phyloP scores from a whole-genome alignment of 2,329 filamentous ascomycete species.

The Neofusicoccum ribis region DNA sequence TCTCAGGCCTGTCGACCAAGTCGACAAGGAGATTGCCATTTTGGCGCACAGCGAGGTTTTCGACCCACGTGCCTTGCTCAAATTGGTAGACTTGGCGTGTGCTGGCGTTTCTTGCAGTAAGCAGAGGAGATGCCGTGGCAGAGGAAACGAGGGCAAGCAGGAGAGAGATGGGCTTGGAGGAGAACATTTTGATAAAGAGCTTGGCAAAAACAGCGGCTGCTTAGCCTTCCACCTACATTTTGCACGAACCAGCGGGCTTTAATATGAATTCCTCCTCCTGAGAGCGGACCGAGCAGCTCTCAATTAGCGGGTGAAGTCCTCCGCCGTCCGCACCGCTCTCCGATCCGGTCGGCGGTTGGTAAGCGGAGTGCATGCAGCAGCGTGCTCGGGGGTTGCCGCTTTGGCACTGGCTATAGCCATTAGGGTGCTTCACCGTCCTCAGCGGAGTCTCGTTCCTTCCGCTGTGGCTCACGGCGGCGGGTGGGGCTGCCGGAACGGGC shows the following conservation, averaged over 20 bases:
- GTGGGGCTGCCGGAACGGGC: not conserved
- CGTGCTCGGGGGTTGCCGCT: not conserved
- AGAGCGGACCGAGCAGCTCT: not conserved
- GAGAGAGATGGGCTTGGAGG: not conserved
- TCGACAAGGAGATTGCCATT: slow-evolving; percentile 41
- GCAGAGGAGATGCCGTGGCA: not conserved
- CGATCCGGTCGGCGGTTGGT: too few species aligned
- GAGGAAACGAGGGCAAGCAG: not conserved
- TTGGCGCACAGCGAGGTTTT: slow-evolving; percentile 41
- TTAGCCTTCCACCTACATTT: not conserved
- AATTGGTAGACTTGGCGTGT: slow-evolving; percentile 28
- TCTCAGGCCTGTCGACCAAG: slow-evolving; percentile 32
- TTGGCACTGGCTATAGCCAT: not conserved
- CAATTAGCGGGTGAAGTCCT: not conserved
- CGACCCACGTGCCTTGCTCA: slow-evolving; percentile 31
- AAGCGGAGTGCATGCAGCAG: not conserved
- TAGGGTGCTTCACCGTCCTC: not conserved
- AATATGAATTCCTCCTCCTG: not conserved
- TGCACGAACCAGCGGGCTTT: not conserved
- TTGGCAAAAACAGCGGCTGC: not conserved
- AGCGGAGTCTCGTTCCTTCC: not conserved
- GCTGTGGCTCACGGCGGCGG: not conserved
- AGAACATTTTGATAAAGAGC: not conserved
- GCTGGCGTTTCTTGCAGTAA: not conserved
- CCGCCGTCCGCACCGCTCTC: not conserved